These are phyloP conservation scores for Torulaspora franciscae DNA, from an alignment of 805 yeast species.

Conservation along the genomic window DNA sequence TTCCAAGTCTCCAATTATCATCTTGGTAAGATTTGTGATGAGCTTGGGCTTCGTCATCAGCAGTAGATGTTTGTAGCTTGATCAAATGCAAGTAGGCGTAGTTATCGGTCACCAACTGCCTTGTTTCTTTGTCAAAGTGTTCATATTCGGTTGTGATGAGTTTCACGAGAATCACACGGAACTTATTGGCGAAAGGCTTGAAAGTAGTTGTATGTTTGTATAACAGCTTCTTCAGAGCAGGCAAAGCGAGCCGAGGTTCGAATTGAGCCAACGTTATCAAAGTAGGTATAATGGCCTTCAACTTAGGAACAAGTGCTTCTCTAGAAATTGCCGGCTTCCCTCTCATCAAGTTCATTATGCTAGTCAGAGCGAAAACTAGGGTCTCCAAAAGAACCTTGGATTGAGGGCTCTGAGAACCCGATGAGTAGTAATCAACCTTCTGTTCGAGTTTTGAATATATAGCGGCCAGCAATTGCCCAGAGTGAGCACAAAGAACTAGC, in stretches of 20 bases:
- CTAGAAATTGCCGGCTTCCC: constrained; percentile 82
- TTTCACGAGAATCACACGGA: constrained; percentile 42
- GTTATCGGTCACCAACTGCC: constrained; percentile 42
- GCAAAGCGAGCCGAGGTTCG: constrained; percentile 37
- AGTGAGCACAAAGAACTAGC: constrained; percentile 33
- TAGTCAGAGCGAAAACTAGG: constrained; percentile 30
- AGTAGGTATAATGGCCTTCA: constrained; percentile 55
- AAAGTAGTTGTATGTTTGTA: constrained; percentile 69
- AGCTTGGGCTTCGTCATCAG: constrained; percentile 30
- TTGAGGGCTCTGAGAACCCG: constrained; percentile 20
- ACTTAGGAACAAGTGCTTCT: constrained; percentile 74
- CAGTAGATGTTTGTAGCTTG: constrained; percentile 47
- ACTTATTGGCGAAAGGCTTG: constrained; percentile 68
- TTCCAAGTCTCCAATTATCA: constrained; percentile 45
- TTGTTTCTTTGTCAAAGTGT: constrained; percentile 39
- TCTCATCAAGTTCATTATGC: constrained; percentile 44
- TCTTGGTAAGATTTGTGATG: constrained; percentile 37
- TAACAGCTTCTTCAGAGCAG: constrained; percentile 43
- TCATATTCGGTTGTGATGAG: constrained; percentile 38
- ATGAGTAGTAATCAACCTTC: constrained; percentile 20
- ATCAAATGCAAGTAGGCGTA: constrained; percentile 54
- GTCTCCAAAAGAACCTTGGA: constrained; percentile 27
- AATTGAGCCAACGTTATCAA: constrained; percentile 45
- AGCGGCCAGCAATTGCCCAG: constrained; percentile 29
- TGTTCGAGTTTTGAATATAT: constrained; percentile 31